Evolutionary conservation across 192 early-diverging fungal species (phyloP).

Genomic region (Mortierella antarctica): DNA sequence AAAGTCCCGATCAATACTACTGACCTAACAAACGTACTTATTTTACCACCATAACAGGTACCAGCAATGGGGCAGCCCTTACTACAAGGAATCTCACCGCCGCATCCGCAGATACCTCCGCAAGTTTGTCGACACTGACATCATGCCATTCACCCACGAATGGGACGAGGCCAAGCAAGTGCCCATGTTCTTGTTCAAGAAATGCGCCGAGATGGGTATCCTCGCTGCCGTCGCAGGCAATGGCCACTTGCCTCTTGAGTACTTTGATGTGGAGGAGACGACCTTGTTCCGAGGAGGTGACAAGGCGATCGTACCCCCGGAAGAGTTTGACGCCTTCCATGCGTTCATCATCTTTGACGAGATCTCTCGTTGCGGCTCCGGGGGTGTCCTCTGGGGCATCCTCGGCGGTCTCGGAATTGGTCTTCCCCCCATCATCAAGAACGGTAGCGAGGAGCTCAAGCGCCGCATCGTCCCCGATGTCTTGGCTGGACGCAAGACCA

Average conservation of each 20-base stretch:
- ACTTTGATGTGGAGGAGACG: constrained; percentile 37
- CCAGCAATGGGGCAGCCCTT: constrained; percentile 72
- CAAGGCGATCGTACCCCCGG: constrained; percentile 53
- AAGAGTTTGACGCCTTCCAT: constrained; percentile 77
- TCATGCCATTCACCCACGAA: constrained; percentile 79
- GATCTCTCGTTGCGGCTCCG: constrained; percentile 81
- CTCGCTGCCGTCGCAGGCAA: constrained; percentile 69
- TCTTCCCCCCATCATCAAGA: constrained; percentile 78
- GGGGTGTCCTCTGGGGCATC: constrained; percentile 85
- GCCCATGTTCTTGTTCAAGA: constrained; percentile 77
- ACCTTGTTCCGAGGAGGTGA: constrained; percentile 44
- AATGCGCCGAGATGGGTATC: constrained; percentile 80
- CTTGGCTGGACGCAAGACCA: constrained; percentile 79
- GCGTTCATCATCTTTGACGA: constrained; percentile 84
- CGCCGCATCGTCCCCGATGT: constrained; percentile 71
- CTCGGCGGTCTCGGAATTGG: constrained; percentile 81
- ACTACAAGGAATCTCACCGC: constrained; percentile 83
- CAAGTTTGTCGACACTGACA: constrained; percentile 82
- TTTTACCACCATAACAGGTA: constrained; percentile 44
- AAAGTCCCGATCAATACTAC: not conserved
- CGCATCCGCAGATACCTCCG: constrained; percentile 69
- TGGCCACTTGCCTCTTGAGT: constrained; percentile 42
- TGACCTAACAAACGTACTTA: not conserved
- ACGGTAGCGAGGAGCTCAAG: constrained; percentile 77
- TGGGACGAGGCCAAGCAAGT: constrained; percentile 88